phyloP scores from a whole-genome alignment of 768 basidiomycete species.

The Serendipita vermifera region DNA sequence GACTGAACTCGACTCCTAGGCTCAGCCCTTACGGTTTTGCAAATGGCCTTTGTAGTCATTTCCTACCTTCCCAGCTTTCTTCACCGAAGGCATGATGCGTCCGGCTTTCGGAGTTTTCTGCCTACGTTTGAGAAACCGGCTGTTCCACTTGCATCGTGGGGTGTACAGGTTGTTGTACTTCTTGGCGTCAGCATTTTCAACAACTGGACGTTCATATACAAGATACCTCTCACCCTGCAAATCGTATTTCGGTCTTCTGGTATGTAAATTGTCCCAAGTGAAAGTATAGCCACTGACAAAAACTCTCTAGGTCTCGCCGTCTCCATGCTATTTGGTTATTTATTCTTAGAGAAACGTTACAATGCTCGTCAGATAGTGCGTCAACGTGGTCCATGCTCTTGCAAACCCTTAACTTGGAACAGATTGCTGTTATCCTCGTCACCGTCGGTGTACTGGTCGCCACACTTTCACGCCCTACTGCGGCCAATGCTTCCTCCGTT shows the following conservation, averaged over 20 bases:
- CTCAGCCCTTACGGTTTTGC: constrained; percentile 71
- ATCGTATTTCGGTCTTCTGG: constrained; percentile 82
- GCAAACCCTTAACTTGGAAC: background rate
- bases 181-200: constrained; percentile 58
- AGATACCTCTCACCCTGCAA: constrained; percentile 63
- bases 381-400: background rate
- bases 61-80: constrained; percentile 57
- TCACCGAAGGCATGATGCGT: constrained; percentile 23
- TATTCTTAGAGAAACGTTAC: constrained; percentile 49
- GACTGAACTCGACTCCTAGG: constrained; percentile 29
- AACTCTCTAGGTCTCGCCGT: constrained; percentile 46
- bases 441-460: constrained; percentile 59
- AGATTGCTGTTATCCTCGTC: constrained; percentile 56
- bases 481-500: constrained; percentile 14
- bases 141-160: constrained; percentile 58
- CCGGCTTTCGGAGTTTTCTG: constrained; percentile 19
- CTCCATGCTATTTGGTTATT: constrained; percentile 59
- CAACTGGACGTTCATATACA: constrained; percentile 67
- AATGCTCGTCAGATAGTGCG: constrained; percentile 47
- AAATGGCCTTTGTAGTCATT: constrained; percentile 64
- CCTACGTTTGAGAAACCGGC: constrained; percentile 50
- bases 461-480: constrained; percentile 45
- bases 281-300: background rate
- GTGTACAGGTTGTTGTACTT: constrained; percentile 54
- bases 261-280: constrained; percentile 22